Base-by-base conservation (phyloP, 1,284 basidiomycete species). In the Polyporus tsugae region DNA sequence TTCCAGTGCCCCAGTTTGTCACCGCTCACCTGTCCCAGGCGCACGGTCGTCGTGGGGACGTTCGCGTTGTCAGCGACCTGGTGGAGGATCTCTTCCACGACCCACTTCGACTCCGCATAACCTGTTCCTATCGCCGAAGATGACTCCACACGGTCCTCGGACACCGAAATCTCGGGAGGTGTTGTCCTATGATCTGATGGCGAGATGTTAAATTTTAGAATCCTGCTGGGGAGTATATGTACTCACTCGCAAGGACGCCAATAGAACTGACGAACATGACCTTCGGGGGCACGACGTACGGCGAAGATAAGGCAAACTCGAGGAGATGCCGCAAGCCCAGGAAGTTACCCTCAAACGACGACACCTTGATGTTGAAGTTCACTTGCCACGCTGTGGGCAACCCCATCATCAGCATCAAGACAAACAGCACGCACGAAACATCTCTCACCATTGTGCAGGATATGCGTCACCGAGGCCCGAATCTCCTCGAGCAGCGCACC, bases 1-100 rank as follows among this genome's bases (percentile, higher is more conserved):
- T 80, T 81, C 85, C 85, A 86, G 17, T 75, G 76, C 1, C 84
- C 85, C 63, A 77, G 79, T 3, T 67, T 63, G 4, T 73, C 68
- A 0, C 84, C 83, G 44, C 78, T 78, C n/a, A 86, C 72, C 69
- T 85, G 84, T 1, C 84, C 84, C 35, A 85, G 78, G 15, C 84
- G 79, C 1, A 84, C 76, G 3, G 80, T 72, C 13, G 78, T 71
- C 0, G 78, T 72, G 6, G 68, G 68, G 41, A 84, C 64, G 1
- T 66, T 66, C 1, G 66, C 75, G 49, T 63, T 71, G 66, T 62
- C 71, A 58, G 42, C 35, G 6, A 67, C 73, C 1, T 60, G 74
- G 74, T 38, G 69, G 46, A 74, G 71, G 33, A 73, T 78, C 62
- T 63, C 74, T 69, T 84, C 82, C 0, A 77, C 76, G 1, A 83